Evolutionary conservation across 1,284 basidiomycete species (phyloP), one percentile per base, ranked within the genome.

Genomic region (Cutaneotrichosporon sp.): DNA sequence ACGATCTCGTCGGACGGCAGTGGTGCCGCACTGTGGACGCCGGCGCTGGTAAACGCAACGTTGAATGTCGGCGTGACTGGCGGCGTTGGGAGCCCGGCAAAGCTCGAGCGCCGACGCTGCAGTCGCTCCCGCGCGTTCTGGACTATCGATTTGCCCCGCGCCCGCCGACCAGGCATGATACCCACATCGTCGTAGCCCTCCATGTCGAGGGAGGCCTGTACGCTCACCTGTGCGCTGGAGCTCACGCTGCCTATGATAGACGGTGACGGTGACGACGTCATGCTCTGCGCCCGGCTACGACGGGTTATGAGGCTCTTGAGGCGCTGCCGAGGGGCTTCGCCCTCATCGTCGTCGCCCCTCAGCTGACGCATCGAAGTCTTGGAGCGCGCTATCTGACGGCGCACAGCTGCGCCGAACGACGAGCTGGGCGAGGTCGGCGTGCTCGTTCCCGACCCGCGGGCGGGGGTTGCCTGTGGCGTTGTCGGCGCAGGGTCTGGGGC

Each of bases 1-100:
- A 68, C 67, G 26, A 68, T 58, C 60, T 68, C 64, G 60, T 65
- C 67, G 0, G 64, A 59, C 6, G 51, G 36, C 7, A 61, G 46
- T 2, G 65, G 62, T 4, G 58, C 46, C 5, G 58, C 53, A n/a
- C 52, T 26, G 46, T 65, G 67, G 18, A 68, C 53, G 7, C 67
- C 67, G 1, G 67, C 67, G 4, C 56, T 55, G 1, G 64, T 40
- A 21, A 68, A 60, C 16, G 65, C 62, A 32, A 67, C 65, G 58
- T 57, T 62, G 58, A 64, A 62, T 14, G 64, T 51, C 21, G 59
- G 60, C 26, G 60, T 3, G 21, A 34, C 47, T 30, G 26, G 26
- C 18, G 36, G 50, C 26, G 21, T 32, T 7, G 14, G 5, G 5
- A 16, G 30, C 30, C 31, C 49, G 4, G 49, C 34, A 9, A 32